Evolutionary conservation across 164 flowering plant genomes (phyloP), one percentile per base, ranked within the genome.

Genomic region (Chloranthus sessilifolius): DNA sequence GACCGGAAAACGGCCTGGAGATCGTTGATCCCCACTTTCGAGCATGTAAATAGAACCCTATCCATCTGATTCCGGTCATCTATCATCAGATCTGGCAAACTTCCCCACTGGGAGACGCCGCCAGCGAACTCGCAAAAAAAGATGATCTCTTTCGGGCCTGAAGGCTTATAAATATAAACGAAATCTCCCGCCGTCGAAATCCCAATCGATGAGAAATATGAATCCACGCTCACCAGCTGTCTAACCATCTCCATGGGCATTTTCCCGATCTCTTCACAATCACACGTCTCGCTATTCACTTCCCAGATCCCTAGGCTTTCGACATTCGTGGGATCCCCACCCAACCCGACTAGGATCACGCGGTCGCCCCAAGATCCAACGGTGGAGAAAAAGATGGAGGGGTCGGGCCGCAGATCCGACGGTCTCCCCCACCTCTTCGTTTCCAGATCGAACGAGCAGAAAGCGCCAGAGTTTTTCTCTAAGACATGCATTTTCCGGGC

Each of bases 251-350:
- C 62, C 49, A 11, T 0, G 15, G 92, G 92, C 80, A 81, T 73
- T 41, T 63, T 73, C 0, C 84, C 79, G 0, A 77, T 72, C 62
- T 61, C 64, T 3, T 43, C 52, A 2, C 54, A 48, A 1, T 61
- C 66, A 0, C 47, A 41, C 1, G 55, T 31, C 5, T 64, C 73
- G 17, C 29, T 35, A 8, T 53, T 49, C 41, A 83, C 71, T 55
- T 81, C 76, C 78, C 76, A 85, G 3, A 89, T 4, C 55, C 74
- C 71, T 19, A 86, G 43, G 6, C 65, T 41, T 14, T 33, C 53
- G 4, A 72, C 49, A 7, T 54, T 47, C 27, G 58, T 65, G 0
- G 50, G 44, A 0, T 65, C 53, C 0, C 84, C 84, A 8, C 60
- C 41, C 33, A 83, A 27, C 2, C 82, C 89, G 12, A 73, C 62